Percentiles rank a stretch among this genome's conserved stretches.
Evolutionary conservation across 2,329 filamentous ascomycete species (phyloP).

Genomic region (Aspergillus ibericus): DNA sequence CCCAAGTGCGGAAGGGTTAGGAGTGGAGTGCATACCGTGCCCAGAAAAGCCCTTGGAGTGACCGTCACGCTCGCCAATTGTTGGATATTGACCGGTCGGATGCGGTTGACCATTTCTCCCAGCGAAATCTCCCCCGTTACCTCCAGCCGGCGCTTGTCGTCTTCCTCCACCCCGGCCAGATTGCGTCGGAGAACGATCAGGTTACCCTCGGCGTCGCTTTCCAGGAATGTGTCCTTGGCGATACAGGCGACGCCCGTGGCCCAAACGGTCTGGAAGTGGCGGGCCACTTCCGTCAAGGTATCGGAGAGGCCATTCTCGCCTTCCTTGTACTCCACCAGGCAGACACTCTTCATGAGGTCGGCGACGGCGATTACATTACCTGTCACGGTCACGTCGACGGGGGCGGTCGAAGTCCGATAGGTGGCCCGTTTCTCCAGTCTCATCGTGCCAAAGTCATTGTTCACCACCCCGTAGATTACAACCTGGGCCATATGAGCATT

Average conservation of each 20-base stretch:
- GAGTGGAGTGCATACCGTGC: constrained; percentile 64
- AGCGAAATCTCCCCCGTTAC: constrained; percentile 79
- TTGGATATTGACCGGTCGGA: constrained; percentile 70
- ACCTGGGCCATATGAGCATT: constrained; percentile 42
- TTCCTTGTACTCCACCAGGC: constrained; percentile 70
- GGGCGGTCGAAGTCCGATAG: constrained; percentile 80
- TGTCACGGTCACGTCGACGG: constrained; percentile 74
- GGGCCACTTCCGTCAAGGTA: constrained; percentile 69
- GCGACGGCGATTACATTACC: constrained; percentile 77
- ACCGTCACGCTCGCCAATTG: constrained; percentile 66
- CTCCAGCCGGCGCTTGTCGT: constrained; percentile 70
- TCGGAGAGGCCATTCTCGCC: constrained; percentile 59
- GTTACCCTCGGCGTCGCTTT: constrained; percentile 86
- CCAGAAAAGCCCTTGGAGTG: constrained; percentile 80
- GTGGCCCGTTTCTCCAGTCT: constrained; percentile 69
- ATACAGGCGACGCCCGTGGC: constrained; percentile 74
- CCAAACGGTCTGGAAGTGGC: constrained; percentile 82
- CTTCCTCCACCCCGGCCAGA: constrained; percentile 66
- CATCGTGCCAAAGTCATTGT: constrained; percentile 36
- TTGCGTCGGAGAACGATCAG: constrained; percentile 78
- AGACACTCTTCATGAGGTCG: constrained; percentile 91
- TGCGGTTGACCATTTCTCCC: constrained; percentile 91
- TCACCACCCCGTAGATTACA: constrained; percentile 57
- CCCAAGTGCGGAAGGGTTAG: background rate
- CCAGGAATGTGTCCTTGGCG: constrained; percentile 72